Percentiles rank a stretch among this genome's conserved stretches.
These are phyloP conservation scores for Penicillium decumbens DNA, from an alignment of 2,329 filamentous ascomycete species.

Conservation along the genomic window DNA sequence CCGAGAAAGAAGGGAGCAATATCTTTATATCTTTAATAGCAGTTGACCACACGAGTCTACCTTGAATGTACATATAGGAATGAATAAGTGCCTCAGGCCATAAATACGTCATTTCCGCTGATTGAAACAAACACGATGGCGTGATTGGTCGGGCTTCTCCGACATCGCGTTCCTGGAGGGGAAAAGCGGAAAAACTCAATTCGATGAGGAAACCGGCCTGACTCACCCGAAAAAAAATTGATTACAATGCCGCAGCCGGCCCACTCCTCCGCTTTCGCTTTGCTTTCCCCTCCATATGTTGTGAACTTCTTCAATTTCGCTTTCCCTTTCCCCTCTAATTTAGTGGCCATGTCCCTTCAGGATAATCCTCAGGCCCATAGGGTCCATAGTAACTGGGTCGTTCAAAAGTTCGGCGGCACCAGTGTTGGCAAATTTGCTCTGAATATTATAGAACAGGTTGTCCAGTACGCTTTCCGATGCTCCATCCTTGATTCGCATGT, in stretches of 20 bases:
- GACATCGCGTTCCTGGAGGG: slow-evolving; percentile 19
- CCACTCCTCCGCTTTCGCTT: slow-evolving; percentile 25
- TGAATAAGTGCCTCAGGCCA: background rate
- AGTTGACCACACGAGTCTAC: no score
- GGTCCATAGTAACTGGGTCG: slow-evolving; percentile 60
- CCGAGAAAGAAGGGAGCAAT: no score
- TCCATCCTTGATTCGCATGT: background rate
- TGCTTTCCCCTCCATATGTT: slow-evolving; percentile 20
- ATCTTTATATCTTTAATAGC: no score
- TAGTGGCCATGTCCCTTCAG: slow-evolving; percentile 10
- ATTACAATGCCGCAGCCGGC: slow-evolving; percentile 14
- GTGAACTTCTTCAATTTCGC: slow-evolving; percentile 6
- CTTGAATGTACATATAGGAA: no score
- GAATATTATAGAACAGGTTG: slow-evolving; percentile 68
- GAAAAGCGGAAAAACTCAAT: slow-evolving; percentile 19
- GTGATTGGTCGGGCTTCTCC: slow-evolving; percentile 20
- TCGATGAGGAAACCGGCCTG: slow-evolving; percentile 1
- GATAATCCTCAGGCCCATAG: slow-evolving; percentile 7
- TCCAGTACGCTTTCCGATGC: slow-evolving; percentile 48
- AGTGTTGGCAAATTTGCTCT: slow-evolving; percentile 90
- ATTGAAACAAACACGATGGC: slow-evolving; percentile 8
- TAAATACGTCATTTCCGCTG: background rate
- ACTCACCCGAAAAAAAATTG: slow-evolving; percentile 10
- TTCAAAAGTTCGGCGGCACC: slow-evolving; percentile 94
- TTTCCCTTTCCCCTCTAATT: background rate